Evolutionary conservation across 768 basidiomycete genomes (phyloP), one percentile per base, ranked within the genome.

Genomic region (Lactarius indigo): DNA sequence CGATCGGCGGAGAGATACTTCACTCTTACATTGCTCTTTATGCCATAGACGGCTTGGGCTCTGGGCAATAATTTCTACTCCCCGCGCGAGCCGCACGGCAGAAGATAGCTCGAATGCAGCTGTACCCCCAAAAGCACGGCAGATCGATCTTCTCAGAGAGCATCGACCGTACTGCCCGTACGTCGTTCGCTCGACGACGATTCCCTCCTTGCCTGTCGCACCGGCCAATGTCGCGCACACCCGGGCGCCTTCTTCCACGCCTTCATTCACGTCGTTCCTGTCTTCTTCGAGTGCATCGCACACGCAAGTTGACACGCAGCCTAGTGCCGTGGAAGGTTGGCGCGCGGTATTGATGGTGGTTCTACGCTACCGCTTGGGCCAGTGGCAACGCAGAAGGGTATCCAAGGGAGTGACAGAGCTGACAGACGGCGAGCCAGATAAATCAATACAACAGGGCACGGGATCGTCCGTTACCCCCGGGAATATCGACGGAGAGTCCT

Each of bases 131-230:
- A 74, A 66, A 61, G 72, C 71, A 20, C 71, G 90, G 61, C 84
- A 83, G 26, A 85, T 94, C 61, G 91, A 94, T 73, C 73, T 93
- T 42, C 75, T 92, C 57, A 89, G 87, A 72, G 92, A 94, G 75
- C 92, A 94, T 73, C 83, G 92, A 31, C 89, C 90, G 3, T 92
- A 90, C 71, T 94, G 92, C 70, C 92, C 92, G n/a, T 94, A 92
- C 68, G 84, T 91, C 33, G 86, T 88, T 41, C 82, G 84, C 17
- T 90, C 89, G 8, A 91, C 88, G 3, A 72, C 80, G 2, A 79
- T 91, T 13, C 88, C 89, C 5, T 83, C 85, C 2, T 74, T 86
- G 10, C 82, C 85, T 13, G 73, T 72, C 17, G 73, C 70, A 15
- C 64, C 47, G 5, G 47, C 44, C 37, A 54, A 63, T 61, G 59